Base-by-base conservation (phyloP, 495 filamentous ascomycete genomes). In the Penicillium ochrochloron region DNA sequence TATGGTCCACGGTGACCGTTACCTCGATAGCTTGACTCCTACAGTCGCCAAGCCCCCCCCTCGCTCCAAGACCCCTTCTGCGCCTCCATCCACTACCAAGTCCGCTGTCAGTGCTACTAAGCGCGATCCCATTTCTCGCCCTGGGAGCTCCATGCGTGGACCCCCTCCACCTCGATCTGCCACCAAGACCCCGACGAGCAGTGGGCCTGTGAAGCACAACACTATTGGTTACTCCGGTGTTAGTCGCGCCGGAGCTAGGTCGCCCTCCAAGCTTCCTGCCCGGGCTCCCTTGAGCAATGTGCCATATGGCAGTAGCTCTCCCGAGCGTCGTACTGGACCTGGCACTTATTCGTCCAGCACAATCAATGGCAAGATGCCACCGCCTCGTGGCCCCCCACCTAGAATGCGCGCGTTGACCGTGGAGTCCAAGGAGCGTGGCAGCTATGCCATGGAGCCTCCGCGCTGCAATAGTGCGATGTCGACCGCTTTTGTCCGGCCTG, bases 1-100 rank as follows among this genome's bases (percentile, higher is more conserved):
- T 82, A 80, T 94, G 42, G 92, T 99, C 35, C 92, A 93, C 63
- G 95, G 95, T 33, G 89, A 96, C 64, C 83, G 91, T 67, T 99
- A 98, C 70, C 81, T 96, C 48, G 92, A 97, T 65, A 80, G 89
- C 61, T 79, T 96, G 34, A 88, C 90, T 63, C 82, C 85, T 19
- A 83, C 86, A 12, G 81, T 85, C 27, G 74, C 86, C 5, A 94
- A 84, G 70, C 75, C 82, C n/a, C 84, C 80, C 12, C 84, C 91
- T 2, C 84, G 92, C 61, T 91, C 92, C 12, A 94, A 92, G 77
- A 96, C 92, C 1, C 92, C 91, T 3, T 90, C 86, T 14, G 88
- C 83, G 42, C 82, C 86, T 41, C 79, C 85, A 23, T 75, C 73
- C 33, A 65, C 66, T 12, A 68, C 55, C 7, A 75, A 71, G 52